Base-by-base conservation (phyloP, 2,329 filamentous ascomycete species). In the Aspergillus vadensis region DNA sequence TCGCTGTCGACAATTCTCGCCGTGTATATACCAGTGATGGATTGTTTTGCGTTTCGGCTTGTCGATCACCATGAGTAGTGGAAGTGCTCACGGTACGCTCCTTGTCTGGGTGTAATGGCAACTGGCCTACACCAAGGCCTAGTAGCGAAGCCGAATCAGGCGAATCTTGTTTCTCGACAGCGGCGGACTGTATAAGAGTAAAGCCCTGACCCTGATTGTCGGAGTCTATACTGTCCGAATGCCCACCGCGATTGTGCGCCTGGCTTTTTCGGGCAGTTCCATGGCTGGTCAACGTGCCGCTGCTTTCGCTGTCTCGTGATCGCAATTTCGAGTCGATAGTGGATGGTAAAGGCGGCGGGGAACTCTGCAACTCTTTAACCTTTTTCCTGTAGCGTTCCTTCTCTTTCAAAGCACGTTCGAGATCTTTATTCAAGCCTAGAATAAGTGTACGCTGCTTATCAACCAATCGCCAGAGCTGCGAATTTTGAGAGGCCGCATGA, bases 401-500 rank as follows among this genome's bases (percentile, higher is more conserved):
- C 68, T 98, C 95, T 74, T 96, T 96, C 65, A 97, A 77, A 1
- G 93, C 88, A 55, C 91, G 87, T 76, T 98, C 94, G 12, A 99
- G 81, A 73, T 99, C 95, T 75, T 95, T 96, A 72, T 98, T 97
- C 64, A 99, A 82, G 7, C 93, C 94, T 19, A 97, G 78, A 57
- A 99, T 92, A 88, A 99, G 93, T 15, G 92, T 88, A 63, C 94
- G 85, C 76, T 99, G 95, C 80, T 99, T 98, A 75, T 98, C 94
- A 53, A 99, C 92, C 50, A 99, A 80, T 54, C 92, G 89, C 95
- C 95, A 99, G 70, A 99, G 80, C 74, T 99, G 94, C 17, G 88
- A 83, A 73, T 98, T 98, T 72, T 98, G 95, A 67, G 91, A 89
- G 5, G 91, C 86, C 57, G 92, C 90, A 52, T 91, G 90, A 64